These are phyloP conservation scores for Gossypium rotundifolium DNA, from an alignment of 345 rosid genomes.

Conservation along the genomic window DNA sequence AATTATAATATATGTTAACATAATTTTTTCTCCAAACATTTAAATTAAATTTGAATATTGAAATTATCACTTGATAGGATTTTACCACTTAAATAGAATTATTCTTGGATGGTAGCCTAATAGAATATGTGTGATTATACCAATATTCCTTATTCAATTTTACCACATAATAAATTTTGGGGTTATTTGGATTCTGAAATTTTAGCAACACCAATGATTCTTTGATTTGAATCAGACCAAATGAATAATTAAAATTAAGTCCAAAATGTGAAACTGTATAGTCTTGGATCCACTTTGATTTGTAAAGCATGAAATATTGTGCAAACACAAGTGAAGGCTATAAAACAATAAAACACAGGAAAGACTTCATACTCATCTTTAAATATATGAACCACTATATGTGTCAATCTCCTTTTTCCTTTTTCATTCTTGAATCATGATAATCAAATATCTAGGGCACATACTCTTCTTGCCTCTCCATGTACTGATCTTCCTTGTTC, in stretches of 20 bases:
- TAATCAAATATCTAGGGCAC: not conserved
- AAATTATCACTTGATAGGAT: too few relatives aligned
- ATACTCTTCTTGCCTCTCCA: slow-evolving; percentile 10
- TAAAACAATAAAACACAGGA: not conserved
- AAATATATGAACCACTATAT: not conserved
- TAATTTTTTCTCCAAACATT: too few relatives aligned
- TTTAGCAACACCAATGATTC: not conserved
- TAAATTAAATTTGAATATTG: too few relatives aligned
- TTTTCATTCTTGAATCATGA: not conserved
- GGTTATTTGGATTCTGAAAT: not conserved
- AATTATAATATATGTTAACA: too few relatives aligned
- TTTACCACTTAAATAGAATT: too few relatives aligned
- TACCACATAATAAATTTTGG: not conserved
- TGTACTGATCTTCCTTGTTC: not conserved
- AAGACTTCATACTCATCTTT: not conserved
- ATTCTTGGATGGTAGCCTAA: too few relatives aligned
- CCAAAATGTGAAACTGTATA: not conserved
- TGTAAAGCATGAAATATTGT: slow-evolving; percentile 7
- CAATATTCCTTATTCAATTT: too few relatives aligned
- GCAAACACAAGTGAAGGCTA: slow-evolving; percentile 8
- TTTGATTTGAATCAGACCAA: not conserved
- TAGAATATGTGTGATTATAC: too few relatives aligned
- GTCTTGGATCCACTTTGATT: slow-evolving; percentile 4
- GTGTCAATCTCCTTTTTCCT: not conserved
- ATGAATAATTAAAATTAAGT: not conserved